Evolutionary conservation across 495 filamentous ascomycete species (phyloP).

Genomic region (Aspergillus cristatus): DNA sequence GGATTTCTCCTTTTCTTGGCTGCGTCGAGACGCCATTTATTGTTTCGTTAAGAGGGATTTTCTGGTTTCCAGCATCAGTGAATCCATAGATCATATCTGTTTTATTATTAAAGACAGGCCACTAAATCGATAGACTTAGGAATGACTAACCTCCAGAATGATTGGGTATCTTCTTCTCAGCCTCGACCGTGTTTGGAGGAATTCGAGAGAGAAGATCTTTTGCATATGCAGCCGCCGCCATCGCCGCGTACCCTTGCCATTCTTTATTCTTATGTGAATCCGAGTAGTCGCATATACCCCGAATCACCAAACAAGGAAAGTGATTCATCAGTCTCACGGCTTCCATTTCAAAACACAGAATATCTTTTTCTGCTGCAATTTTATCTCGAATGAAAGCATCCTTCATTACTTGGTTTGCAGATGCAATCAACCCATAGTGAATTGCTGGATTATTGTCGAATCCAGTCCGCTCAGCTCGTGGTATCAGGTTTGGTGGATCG

Average conservation of each 20-base stretch:
- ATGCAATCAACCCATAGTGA: slow-evolving; percentile 14
- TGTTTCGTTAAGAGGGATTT: too few relatives aligned
- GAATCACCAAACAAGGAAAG: slow-evolving; percentile 21
- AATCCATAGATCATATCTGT: too few relatives aligned
- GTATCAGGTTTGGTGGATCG: too few relatives aligned
- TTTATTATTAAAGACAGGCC: too few relatives aligned
- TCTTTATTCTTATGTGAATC: slow-evolving; percentile 30
- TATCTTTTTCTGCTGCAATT: slow-evolving; percentile 10
- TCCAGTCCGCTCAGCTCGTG: too few relatives aligned
- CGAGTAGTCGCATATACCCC: slow-evolving; percentile 28
- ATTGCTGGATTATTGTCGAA: slow-evolving; percentile 2
- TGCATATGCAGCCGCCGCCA: slow-evolving; percentile 25
- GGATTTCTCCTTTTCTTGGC: too few relatives aligned
- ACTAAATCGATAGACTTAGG: too few relatives aligned
- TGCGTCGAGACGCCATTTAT: too few relatives aligned
- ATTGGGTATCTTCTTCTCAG: slow-evolving; percentile 11
- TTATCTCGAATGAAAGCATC: slow-evolving; percentile 3
- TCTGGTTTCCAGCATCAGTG: too few relatives aligned
- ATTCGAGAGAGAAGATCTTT: slow-evolving; percentile 20
- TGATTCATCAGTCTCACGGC: slow-evolving; percentile 30
- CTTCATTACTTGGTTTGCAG: slow-evolving; percentile 12
- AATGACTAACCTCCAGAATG: too few relatives aligned
- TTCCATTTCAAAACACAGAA: slow-evolving; percentile 42
- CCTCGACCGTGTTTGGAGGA: too few relatives aligned
- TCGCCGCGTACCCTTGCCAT: slow-evolving; percentile 27